Conservation (phyloP, 305 asterid species). For the Ajuga reptans region DNA sequence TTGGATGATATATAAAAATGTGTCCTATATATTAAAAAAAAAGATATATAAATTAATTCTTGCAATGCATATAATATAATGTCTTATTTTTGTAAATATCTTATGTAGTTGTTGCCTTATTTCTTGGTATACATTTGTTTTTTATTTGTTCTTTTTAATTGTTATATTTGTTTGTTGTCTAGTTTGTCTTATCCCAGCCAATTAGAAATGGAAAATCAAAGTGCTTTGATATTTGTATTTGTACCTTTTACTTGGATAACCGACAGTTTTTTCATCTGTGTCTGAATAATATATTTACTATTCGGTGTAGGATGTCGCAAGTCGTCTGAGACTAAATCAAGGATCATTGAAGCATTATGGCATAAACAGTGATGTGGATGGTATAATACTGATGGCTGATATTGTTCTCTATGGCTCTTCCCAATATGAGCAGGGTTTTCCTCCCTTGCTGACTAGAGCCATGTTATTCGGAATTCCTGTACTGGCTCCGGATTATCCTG, state of each 20-base stretch:
- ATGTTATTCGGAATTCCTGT: slow-evolving; percentile 85
- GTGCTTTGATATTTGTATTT: slow-evolving; percentile 7
- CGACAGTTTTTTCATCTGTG: slow-evolving; percentile 10
- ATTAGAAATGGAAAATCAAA: slow-evolving; percentile 7
- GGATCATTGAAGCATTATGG: slow-evolving; percentile 76
- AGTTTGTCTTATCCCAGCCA: slow-evolving; percentile 11
- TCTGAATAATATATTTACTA: slow-evolving; percentile 18
- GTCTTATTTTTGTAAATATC: neutral
- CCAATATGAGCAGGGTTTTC: slow-evolving; percentile 88
- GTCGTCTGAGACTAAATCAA: slow-evolving; percentile 64
- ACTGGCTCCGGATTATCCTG: slow-evolving; percentile 66
- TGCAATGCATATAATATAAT: slow-evolving; percentile 1
- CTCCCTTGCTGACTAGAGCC: slow-evolving; percentile 76
- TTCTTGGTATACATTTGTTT: neutral
- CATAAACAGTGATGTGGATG: slow-evolving; percentile 56
- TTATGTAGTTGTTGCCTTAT: neutral
- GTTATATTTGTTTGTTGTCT: neutral
- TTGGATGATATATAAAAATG: neutral
- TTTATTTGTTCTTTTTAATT: slow-evolving; percentile 4
- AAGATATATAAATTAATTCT: neutral
- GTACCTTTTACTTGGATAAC: neutral
- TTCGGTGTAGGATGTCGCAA: slow-evolving; percentile 50
- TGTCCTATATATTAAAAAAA: too few relatives aligned
- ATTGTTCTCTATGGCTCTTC: slow-evolving; percentile 75
- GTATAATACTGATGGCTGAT: slow-evolving; percentile 78